Conservation (phyloP, 1,284 basidiomycete genomes). For the Schizophyllum amplum region DNA sequence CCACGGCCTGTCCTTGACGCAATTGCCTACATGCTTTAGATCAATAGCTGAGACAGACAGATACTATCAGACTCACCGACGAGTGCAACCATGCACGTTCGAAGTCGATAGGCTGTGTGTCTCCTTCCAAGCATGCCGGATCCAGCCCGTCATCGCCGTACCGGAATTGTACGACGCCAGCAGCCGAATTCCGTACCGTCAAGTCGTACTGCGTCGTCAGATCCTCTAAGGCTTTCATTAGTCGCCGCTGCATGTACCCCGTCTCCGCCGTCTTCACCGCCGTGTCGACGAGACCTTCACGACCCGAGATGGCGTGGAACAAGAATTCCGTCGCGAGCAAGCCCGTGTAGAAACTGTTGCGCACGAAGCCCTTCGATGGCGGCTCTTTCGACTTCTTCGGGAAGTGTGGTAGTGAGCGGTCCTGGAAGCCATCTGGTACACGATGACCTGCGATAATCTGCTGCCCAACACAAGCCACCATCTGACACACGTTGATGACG, state of each 20-base stretch:
- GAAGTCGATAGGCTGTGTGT: conserved; percentile 79
- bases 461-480: conserved; percentile 99
- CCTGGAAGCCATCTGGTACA: conserved; percentile 99
- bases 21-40: too few relatives aligned
- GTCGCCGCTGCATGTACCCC: conserved; percentile 96
- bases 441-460: conserved; percentile 98
- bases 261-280: conserved; percentile 99
- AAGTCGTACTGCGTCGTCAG: conserved; percentile 95
- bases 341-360: conserved; percentile 95
- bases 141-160: conserved; percentile 98
- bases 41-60: conserved; percentile 5
- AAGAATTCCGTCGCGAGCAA: conserved; percentile 95
- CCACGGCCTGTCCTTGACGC: conserved; percentile 50
- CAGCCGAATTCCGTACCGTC: conserved; percentile 93
- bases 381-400: conserved; percentile 97
- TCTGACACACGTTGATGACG: conserved; percentile 99
- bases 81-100: conserved; percentile 86
- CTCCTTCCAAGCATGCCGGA: conserved; percentile 86
- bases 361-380: conserved; percentile 96
- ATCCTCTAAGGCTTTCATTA: conserved; percentile 99
- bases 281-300: conserved; percentile 98
- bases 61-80: conserved; percentile 48
- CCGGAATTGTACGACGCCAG: conserved; percentile 96
- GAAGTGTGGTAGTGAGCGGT: conserved; percentile 97
- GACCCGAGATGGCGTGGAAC: conserved; percentile 98